Conservation (phyloP, 495 filamentous ascomycete genomes). For the Aspergillus affinis region DNA sequence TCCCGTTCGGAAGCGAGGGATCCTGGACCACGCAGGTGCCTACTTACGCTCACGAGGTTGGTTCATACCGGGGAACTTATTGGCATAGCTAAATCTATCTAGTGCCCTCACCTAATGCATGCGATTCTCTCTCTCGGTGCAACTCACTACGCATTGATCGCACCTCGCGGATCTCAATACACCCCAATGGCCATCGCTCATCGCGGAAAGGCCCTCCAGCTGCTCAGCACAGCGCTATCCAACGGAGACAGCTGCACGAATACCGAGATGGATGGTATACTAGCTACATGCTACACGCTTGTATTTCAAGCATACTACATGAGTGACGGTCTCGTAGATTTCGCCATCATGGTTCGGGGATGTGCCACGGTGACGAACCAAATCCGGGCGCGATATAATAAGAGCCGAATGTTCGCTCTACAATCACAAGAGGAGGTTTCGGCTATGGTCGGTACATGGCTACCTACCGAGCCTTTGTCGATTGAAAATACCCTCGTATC, state of each 20-base stretch:
- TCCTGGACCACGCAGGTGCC: constrained; percentile 61
- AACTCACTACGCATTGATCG: constrained; percentile 46
- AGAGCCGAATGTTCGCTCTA: constrained; percentile 48
- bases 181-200: constrained; percentile 47
- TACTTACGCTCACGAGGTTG: constrained; percentile 53
- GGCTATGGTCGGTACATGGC: constrained; percentile 25
- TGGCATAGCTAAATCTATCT: background rate
- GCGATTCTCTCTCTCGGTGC: constrained; percentile 58
- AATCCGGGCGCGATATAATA: constrained; percentile 35
- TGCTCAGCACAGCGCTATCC: constrained; percentile 48
- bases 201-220: constrained; percentile 55
- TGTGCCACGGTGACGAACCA: constrained; percentile 53
- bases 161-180: constrained; percentile 24
- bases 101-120: constrained; percentile 49
- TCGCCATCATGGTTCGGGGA: constrained; percentile 61
- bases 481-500: constrained; percentile 29
- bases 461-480: constrained; percentile 32
- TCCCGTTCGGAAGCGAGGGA: constrained; percentile 56
- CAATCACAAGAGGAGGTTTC: constrained; percentile 34
- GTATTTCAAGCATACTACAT: constrained; percentile 60
- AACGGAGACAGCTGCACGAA: constrained; percentile 27
- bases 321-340: constrained; percentile 60
- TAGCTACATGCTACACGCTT: constrained; percentile 60
- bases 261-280: constrained; percentile 44
- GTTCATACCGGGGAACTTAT: background rate